phyloP scores from a whole-genome alignment of 2,329 filamentous ascomycete genomes.

The Cadophora luteo-olivacea region DNA sequence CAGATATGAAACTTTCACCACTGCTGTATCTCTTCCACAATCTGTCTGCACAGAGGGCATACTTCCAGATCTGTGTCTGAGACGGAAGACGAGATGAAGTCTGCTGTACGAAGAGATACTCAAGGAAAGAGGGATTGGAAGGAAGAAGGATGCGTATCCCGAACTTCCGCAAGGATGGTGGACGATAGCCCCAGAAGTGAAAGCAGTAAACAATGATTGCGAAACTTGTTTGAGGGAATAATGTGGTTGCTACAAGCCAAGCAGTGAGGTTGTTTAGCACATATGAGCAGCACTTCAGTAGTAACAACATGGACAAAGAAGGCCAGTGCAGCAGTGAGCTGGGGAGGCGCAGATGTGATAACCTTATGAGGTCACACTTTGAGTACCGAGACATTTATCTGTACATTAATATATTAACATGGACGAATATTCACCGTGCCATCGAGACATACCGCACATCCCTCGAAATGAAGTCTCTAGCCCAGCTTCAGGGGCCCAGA shows the following conservation, averaged over 20 bases:
- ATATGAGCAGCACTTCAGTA: neutral
- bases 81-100: neutral
- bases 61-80: neutral
- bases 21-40: neutral
- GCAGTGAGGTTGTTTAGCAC: neutral
- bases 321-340: neutral
- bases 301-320: neutral
- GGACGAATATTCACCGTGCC: neutral
- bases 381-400: neutral
- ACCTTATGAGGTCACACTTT: neutral
- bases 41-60: neutral
- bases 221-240: neutral
- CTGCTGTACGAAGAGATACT: neutral
- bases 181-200: neutral
- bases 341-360: neutral
- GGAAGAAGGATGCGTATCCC: neutral
- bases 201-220: neutral
- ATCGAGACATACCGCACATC: neutral
- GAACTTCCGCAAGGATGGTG: neutral
- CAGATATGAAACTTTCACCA: conserved; percentile 2
- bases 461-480: neutral
- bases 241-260: conserved; percentile 4
- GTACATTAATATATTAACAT: neutral
- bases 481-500: neutral
- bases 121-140: neutral